Percentiles rank a stretch among this genome's conserved stretches.
These are phyloP conservation scores for Penicillium bovifimosum DNA, from an alignment of 495 filamentous ascomycete species.

Conservation along the genomic window DNA sequence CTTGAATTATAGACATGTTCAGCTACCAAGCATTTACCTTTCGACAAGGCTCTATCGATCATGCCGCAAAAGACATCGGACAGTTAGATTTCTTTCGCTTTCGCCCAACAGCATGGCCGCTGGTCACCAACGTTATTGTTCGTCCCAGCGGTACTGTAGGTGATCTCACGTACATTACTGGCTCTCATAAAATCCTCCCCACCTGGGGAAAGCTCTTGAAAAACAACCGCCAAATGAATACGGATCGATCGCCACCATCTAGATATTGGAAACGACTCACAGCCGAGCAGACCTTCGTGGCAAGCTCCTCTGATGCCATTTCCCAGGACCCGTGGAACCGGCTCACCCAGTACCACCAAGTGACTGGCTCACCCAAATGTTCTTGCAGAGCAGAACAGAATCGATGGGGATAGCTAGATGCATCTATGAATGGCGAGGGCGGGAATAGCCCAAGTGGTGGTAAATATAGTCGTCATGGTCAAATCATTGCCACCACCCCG, in stretches of 20 bases:
- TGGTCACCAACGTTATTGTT: no score
- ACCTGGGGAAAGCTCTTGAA: no score
- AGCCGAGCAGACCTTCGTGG: neutral
- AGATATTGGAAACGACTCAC: neutral
- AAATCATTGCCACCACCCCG: constrained; percentile 22
- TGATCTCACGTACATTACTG: no score
- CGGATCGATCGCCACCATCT: neutral
- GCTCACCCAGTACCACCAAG: neutral
- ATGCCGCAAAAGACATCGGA: no score
- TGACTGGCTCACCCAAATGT: constrained; percentile 6
- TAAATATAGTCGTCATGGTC: constrained; percentile 25
- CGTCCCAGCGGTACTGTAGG: no score
- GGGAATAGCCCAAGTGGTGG: constrained; percentile 18
- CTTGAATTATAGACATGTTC: neutral
- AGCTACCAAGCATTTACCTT: no score
- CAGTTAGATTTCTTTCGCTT: neutral
- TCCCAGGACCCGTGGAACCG: neutral
- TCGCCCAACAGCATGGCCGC: no score
- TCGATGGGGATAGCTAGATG: constrained; percentile 11
- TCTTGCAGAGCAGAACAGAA: constrained; percentile 12
- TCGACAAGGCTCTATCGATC: no score
- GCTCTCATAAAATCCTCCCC: no score
- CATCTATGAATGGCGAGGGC: constrained; percentile 10
- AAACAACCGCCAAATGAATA: neutral
- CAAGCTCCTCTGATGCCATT: neutral